Conservation (phyloP, 805 yeast species). For the Barnettozyma siamensis region DNA sequence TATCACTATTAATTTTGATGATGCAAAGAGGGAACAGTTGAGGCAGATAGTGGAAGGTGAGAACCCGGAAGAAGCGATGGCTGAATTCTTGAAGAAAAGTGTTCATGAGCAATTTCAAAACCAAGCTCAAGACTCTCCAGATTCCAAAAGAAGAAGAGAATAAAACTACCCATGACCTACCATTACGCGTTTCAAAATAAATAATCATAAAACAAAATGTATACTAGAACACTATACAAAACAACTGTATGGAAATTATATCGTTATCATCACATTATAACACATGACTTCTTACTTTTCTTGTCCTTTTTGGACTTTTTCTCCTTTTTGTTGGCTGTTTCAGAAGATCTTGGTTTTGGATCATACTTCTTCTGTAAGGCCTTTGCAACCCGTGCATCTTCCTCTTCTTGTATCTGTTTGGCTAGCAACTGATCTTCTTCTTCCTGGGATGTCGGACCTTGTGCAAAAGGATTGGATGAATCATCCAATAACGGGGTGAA, state of each 20-base stretch:
- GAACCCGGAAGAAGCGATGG: constrained; percentile 73
- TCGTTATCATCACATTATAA: constrained; percentile 16
- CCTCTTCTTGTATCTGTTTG: constrained; percentile 45
- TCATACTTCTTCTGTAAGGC: constrained; percentile 34
- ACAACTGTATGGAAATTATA: neutral
- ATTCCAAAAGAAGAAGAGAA: constrained; percentile 33
- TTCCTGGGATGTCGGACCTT: constrained; percentile 20
- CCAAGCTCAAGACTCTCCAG: constrained; percentile 22
- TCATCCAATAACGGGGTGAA: constrained; percentile 40
- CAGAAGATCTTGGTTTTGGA: constrained; percentile 4
- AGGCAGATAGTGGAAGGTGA: constrained; percentile 73
- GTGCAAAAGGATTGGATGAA: constrained; percentile 20
- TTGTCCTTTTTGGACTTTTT: constrained; percentile 10
- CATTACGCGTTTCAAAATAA: too few relatives aligned
- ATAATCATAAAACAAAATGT: too few relatives aligned
- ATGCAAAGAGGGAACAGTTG: constrained; percentile 55
- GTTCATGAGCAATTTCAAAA: constrained; percentile 49
- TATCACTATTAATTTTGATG: constrained; percentile 38
- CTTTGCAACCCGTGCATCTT: constrained; percentile 46
- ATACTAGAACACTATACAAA: too few relatives aligned
- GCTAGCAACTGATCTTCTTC: constrained; percentile 40
- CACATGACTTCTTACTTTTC: constrained; percentile 20
- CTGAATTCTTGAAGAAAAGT: constrained; percentile 59
- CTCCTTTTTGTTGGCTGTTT: constrained; percentile 1
- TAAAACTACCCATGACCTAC: too few relatives aligned